Evolutionary conservation across 2,329 filamentous ascomycete genomes (phyloP), one percentile per base, ranked within the genome.

Genomic region (Diaporthe citrichinensis): DNA sequence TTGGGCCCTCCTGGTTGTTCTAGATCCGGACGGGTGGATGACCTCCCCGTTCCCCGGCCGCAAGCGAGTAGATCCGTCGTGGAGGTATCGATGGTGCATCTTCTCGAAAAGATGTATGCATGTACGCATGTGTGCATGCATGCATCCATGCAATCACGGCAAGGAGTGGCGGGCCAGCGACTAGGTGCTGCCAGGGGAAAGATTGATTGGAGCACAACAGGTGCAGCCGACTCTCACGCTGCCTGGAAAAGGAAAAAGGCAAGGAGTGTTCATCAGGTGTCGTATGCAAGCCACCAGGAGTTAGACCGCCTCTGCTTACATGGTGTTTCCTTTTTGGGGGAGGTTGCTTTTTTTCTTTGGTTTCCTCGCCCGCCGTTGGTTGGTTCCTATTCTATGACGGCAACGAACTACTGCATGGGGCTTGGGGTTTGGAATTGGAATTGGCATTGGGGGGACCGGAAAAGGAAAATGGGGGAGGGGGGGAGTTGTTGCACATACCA

Each of bases 241-340:
- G 34, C n/a, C 8, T 12, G 46, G 20, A 36, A 67, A 49, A 23
- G 17, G 15, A 10, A 49, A 34, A 23, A 1, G 3, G 4, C n/a
- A 23, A 34, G 17, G 12, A 34, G 9, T 23, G 12, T 31, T 6
- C 59, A 62, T 28, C 44, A 39, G 65, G 23, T 17, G 20, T 51
- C 20, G 61, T 8, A n/a, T 51, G 44, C 44, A 68, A 51, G 62
- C 44, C 62, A 51, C 62, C 62, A 53, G 31, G 31, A 34, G 44
- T 7, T 14, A 51, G 65, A 51, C 62, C 44, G 46, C 31, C 46
- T 8, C 61, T 41, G 41, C 34, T 23, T 23, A 10, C 28, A 67
- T 36, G 28, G 23, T n/a, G 31, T 68, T 36, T 51, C 5, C 41
- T 25, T 67, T 68, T 68, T 59, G 41, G 20, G 3, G 59, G 25